Base-by-base conservation (phyloP, 192 early-diverging fungal genomes). In the Coemansia sp. region DNA sequence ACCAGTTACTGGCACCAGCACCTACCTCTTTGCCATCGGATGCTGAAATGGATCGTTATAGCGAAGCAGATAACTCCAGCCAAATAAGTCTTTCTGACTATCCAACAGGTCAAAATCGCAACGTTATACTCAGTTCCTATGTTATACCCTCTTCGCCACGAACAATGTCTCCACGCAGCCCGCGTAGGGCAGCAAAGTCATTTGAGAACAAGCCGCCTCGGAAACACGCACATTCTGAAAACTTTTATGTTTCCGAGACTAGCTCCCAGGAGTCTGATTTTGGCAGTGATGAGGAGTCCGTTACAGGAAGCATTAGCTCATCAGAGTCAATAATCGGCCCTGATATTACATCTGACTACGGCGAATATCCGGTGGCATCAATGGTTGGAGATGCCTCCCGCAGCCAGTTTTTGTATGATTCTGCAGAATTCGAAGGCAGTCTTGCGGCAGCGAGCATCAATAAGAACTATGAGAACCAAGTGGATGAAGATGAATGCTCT, bases 81-180 rank as follows among this genome's bases (percentile, higher is more conserved):
- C 27, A 30, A 7, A 30, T 30, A 7, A 30, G 27, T 7, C 27
- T 30, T 2, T 30, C 27, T 30, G 27, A 30, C 27, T 7, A 30
- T 7, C 7, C 27, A 30, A 30, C 27, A 30, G 27, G 27, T 7
- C 27, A 30, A 30, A 30, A 30, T 2, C 27, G 4, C 27, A 2
- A 7, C 27, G 4, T 5, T 7, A 30, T 23, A 22, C 6, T 22
- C 5, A 40, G 34, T 13, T 39, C 56, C 3, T 71, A 55, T 34
- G 22, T 40, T 12, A 45, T 65, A 10, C 62, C 59, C 0, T 69
- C 72, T 13, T 75, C 72, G 34, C 72, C 72, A 8, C 72, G 34
- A 41, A 69, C 72, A 3, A 69, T 67, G 58, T 50, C 72, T 0
- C 44, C 68, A 4, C 47, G 47, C 30, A 52, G 12, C 30, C 50